phyloP scores from a whole-genome alignment of 192 early-diverging fungal species.

The Linnemannia zychae region DNA sequence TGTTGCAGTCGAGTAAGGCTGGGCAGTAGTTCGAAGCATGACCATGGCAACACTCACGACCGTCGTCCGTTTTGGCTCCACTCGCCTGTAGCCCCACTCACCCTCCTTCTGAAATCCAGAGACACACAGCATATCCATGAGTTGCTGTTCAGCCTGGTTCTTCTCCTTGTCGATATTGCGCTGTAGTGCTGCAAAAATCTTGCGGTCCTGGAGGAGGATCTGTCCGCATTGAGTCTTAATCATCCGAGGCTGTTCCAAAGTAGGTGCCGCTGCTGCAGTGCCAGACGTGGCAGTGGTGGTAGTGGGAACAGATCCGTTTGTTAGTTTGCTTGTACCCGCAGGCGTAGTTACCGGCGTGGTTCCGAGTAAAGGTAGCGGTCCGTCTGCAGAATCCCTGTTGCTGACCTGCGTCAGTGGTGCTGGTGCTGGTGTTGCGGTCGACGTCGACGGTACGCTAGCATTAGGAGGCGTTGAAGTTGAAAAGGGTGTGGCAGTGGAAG shows the following conservation, averaged over 20 bases:
- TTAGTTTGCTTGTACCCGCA: background rate
- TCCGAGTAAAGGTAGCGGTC: background rate
- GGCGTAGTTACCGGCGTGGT: background rate
- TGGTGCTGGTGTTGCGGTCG: background rate
- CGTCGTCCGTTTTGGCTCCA: constrained; percentile 74
- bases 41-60: constrained; percentile 79
- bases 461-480: background rate
- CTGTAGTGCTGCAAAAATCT: constrained; percentile 81
- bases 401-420: background rate
- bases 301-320: background rate
- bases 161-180: constrained; percentile 78
- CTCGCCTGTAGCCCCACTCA: constrained; percentile 78
- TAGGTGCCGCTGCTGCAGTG: constrained; percentile 22
- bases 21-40: constrained; percentile 72
- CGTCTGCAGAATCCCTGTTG: constrained; percentile 9
- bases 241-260: constrained; percentile 14
- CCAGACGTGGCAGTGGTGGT: background rate
- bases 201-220: constrained; percentile 71
- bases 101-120: constrained; percentile 81
- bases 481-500: background rate
- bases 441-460: background rate
- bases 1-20: background rate
- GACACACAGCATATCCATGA: constrained; percentile 86
- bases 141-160: constrained; percentile 78
- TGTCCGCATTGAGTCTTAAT: constrained; percentile 73